Evolutionary conservation across 2,329 filamentous ascomycete genomes (phyloP).

Genomic region (Pseudogymnoascus sp.): DNA sequence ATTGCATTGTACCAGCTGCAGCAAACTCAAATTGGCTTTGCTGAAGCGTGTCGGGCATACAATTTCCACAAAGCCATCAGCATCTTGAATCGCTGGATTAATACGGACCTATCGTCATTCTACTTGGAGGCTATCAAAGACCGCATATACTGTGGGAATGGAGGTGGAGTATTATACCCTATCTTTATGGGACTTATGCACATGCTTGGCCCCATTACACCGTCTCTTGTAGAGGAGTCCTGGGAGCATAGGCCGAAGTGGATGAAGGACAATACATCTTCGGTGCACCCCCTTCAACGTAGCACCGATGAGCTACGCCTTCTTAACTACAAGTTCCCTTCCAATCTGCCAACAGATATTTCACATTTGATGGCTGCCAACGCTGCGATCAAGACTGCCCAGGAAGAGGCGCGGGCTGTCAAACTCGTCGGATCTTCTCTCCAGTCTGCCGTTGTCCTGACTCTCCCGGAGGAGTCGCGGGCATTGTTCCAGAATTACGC

Average conservation of each 20-base stretch:
- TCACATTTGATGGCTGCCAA: constrained; percentile 32
- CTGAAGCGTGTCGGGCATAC: constrained; percentile 56
- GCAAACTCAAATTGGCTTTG: constrained; percentile 55
- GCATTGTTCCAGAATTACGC: constrained; percentile 25
- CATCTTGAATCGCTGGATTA: constrained; percentile 71
- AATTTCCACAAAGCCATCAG: constrained; percentile 76
- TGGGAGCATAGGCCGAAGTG: constrained; percentile 67
- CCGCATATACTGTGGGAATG: constrained; percentile 74
- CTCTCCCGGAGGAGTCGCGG: constrained; percentile 32
- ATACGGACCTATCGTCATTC: constrained; percentile 77
- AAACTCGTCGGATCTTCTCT: constrained; percentile 74
- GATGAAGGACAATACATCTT: constrained; percentile 41
- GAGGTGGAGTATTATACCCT: constrained; percentile 52
- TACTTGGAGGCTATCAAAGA: constrained; percentile 94
- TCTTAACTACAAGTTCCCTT: constrained; percentile 15
- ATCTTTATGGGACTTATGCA: constrained; percentile 65
- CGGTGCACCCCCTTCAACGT: constrained; percentile 37
- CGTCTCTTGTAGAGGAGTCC: constrained; percentile 77
- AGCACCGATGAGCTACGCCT: constrained; percentile 17
- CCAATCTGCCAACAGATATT: constrained; percentile 16
- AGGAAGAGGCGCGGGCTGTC: constrained; percentile 62
- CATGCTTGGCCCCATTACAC: constrained; percentile 74
- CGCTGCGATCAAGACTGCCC: constrained; percentile 60
- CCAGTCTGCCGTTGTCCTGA: constrained; percentile 60
- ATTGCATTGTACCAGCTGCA: constrained; percentile 70